These are phyloP conservation scores for Spinacia oleracea DNA, from an alignment of 179 eudicot genomes.

Conservation along the genomic window DNA sequence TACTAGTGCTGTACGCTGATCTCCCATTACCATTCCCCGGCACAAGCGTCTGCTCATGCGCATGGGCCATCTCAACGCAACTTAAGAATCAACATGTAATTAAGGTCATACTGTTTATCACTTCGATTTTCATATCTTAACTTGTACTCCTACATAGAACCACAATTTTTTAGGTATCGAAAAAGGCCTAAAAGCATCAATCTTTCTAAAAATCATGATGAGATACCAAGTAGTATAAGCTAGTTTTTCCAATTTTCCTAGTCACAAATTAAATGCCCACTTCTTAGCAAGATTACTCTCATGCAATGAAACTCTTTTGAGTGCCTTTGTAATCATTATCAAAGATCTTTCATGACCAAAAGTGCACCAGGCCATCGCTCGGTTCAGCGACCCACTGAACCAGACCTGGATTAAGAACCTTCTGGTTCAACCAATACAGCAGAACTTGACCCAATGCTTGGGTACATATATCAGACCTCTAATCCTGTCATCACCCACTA, in stretches of 20 bases:
- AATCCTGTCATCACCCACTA: background rate
- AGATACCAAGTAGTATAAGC: background rate
- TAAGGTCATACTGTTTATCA: too few relatives aligned
- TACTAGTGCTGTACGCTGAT: background rate
- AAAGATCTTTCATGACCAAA: too few relatives aligned
- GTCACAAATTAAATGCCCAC: background rate
- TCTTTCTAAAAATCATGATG: too few relatives aligned
- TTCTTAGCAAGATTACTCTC: background rate
- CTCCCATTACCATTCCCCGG: background rate
- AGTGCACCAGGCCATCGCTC: background rate
- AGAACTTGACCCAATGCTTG: background rate
- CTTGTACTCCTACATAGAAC: too few relatives aligned
- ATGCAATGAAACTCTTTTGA: too few relatives aligned
- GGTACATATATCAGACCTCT: background rate
- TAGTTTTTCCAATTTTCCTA: background rate
- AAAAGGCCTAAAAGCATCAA: too few relatives aligned
- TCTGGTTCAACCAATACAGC: background rate
- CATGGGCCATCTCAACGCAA: too few relatives aligned
- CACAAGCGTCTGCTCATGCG: background rate
- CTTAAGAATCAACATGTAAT: too few relatives aligned
- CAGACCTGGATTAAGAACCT: background rate
- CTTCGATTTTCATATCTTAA: too few relatives aligned
- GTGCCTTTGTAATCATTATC: too few relatives aligned
- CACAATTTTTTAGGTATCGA: too few relatives aligned
- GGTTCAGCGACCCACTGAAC: background rate